Evolutionary conservation across 2,329 filamentous ascomycete species (phyloP).

Genomic region (Fusarium annulatum): DNA sequence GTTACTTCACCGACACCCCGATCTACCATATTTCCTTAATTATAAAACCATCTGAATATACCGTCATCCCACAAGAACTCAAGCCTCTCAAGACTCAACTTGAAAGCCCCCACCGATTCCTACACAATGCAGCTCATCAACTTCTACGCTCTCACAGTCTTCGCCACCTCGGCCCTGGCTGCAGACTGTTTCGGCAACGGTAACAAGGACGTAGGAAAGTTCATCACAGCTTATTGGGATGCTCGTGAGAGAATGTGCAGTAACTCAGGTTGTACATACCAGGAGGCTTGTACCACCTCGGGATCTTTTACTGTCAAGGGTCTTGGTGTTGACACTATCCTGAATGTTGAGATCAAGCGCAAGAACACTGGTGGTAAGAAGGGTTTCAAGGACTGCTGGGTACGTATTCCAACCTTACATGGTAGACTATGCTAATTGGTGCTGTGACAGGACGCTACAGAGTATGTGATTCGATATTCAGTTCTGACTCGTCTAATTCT

Average conservation of each 20-base stretch:
- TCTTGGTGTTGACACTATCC: neutral
- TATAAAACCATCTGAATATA: rapidly evolving
- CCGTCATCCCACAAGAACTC: rapidly evolving
- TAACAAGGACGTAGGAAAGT: neutral
- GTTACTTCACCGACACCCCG: neutral
- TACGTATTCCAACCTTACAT: neutral
- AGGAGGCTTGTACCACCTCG: slow-evolving; percentile 14
- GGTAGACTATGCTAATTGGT: neutral
- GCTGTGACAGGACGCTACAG: slow-evolving; percentile 10
- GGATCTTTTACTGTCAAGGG: neutral
- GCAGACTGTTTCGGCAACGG: slow-evolving; percentile 21
- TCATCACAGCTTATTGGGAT: slow-evolving; percentile 19
- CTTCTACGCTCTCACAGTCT: slow-evolving; percentile 4
- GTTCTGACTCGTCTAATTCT: neutral
- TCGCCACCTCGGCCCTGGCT: slow-evolving; percentile 3
- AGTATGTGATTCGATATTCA: neutral
- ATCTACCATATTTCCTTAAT: rapidly evolving
- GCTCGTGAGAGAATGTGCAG: slow-evolving; percentile 25
- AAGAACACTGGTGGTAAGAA: slow-evolving; percentile 24
- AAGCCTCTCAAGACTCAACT: neutral
- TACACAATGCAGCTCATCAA: slow-evolving; percentile 15
- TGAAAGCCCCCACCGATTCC: neutral
- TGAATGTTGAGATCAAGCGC: slow-evolving; percentile 12
- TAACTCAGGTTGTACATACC: slow-evolving; percentile 20
- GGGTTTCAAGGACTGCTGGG: slow-evolving; percentile 34